Percentiles rank a stretch among this genome's conserved stretches.
Conservation (phyloP, 495 filamentous ascomycete genomes). For the Podospora didyma region DNA sequence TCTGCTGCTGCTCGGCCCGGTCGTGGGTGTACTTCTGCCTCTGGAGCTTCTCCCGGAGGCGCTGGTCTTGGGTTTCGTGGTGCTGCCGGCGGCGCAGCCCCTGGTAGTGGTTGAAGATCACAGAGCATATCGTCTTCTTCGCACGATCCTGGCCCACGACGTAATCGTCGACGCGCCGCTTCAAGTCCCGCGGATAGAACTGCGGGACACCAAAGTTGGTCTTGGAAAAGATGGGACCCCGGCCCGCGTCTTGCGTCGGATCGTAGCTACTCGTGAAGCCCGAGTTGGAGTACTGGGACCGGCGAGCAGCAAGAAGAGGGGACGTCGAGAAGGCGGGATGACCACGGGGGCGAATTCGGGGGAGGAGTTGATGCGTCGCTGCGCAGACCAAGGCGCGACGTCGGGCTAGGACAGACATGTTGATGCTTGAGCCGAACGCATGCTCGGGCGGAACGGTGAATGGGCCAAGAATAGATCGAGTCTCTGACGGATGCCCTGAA, state of each 20-base stretch:
- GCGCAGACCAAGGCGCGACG: slow-evolving; percentile 18
- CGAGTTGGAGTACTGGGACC: slow-evolving; percentile 37
- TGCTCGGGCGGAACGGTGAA: background rate
- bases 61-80: slow-evolving; percentile 72
- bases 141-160: slow-evolving; percentile 94
- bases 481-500: no score
- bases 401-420: slow-evolving; percentile 34
- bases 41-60: slow-evolving; percentile 49
- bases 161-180: slow-evolving; percentile 89
- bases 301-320: slow-evolving; percentile 25
- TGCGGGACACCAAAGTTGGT: slow-evolving; percentile 57
- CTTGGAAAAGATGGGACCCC: slow-evolving; percentile 46
- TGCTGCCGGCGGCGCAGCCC: slow-evolving; percentile 73
- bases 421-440: slow-evolving; percentile 12
- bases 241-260: slow-evolving; percentile 48
- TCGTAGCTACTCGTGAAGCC: slow-evolving; percentile 75
- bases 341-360: slow-evolving; percentile 7
- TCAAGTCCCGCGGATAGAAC: slow-evolving; percentile 77
- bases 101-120: slow-evolving; percentile 98
- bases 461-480: no score
- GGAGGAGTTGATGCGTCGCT: slow-evolving; percentile 6
- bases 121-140: slow-evolving; percentile 90
- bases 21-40: slow-evolving; percentile 43
- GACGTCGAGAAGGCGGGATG: slow-evolving; percentile 31
- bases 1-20: slow-evolving; percentile 22